phyloP scores from a whole-genome alignment of 2,329 filamentous ascomycete genomes.

The Myrmaecium sp. region DNA sequence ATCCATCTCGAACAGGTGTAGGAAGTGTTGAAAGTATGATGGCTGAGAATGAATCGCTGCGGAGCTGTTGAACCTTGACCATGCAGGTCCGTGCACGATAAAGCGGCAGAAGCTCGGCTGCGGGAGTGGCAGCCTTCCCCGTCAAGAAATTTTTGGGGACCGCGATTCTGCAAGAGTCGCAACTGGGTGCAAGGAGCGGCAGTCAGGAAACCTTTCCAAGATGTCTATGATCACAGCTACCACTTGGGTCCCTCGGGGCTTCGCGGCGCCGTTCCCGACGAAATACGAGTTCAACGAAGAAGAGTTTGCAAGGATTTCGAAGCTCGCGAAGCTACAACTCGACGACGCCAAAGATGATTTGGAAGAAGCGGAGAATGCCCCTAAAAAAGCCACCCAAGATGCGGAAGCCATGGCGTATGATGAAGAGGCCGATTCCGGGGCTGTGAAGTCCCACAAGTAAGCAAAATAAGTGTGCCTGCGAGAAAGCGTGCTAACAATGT shows the following conservation, averaged over 20 bases:
- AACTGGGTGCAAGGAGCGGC: too few species aligned
- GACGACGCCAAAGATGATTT: conserved; percentile 78
- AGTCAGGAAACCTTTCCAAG: too few species aligned
- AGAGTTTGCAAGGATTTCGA: conserved; percentile 32
- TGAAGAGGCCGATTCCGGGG: conserved; percentile 1
- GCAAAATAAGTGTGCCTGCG: too few species aligned
- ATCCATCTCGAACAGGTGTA: conserved; percentile 13
- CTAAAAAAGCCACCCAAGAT: conserved; percentile 10
- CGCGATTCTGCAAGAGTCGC: conserved; percentile 2
- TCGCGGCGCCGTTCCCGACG: conserved; percentile 31
- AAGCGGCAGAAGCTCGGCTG: neutral
- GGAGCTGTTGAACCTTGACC: neutral
- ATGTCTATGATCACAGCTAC: conserved; percentile 41
- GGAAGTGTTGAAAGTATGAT: neutral
- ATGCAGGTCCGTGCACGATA: neutral
- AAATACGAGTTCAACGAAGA: conserved; percentile 35
- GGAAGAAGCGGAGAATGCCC: conserved; percentile 38
- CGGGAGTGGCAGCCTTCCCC: neutral
- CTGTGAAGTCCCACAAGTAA: conserved; percentile 8
- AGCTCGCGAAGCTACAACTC: conserved; percentile 46
- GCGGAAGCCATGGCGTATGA: conserved; percentile 9
- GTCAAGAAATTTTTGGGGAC: conserved; percentile 3
- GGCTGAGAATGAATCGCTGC: too few species aligned
- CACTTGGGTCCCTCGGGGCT: conserved; percentile 35
- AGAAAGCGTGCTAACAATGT: too few species aligned